phyloP scores from a whole-genome alignment of 331 rosid species.

The Stylosanthes scabra region DNA sequence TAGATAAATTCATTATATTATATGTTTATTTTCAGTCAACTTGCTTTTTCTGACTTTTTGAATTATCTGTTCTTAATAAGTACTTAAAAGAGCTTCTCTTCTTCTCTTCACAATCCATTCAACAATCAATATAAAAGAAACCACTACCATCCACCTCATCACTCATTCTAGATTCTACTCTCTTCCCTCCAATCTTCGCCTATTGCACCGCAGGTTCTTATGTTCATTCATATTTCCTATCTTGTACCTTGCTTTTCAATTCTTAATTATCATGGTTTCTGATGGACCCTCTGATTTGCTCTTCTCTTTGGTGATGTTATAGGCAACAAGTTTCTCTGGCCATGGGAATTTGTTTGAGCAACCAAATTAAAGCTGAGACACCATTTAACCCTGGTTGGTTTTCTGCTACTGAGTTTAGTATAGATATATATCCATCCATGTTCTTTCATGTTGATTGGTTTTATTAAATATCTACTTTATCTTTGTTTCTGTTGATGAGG shows the following conservation, averaged over 20 bases:
- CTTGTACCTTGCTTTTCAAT: neutral
- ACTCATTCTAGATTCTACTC: neutral
- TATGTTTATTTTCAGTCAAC: too few species aligned
- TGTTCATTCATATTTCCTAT: neutral
- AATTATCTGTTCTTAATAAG: too few species aligned
- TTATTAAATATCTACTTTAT: too few species aligned
- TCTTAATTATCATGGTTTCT: conserved; percentile 23
- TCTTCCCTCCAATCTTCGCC: conserved; percentile 18
- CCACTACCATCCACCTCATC: neutral
- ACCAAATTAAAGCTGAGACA: conserved; percentile 65
- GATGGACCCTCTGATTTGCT: conserved; percentile 12
- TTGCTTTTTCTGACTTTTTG: too few species aligned
- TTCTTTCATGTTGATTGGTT: too few species aligned
- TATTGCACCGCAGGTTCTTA: conserved; percentile 28
- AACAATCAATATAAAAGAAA: conserved; percentile 20
- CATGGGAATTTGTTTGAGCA: conserved; percentile 87
- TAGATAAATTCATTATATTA: too few species aligned
- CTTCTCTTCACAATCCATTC: too few species aligned
- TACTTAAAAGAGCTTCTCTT: too few species aligned
- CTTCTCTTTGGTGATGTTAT: conserved; percentile 39
- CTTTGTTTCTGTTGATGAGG: conserved; percentile 1
- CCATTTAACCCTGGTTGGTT: conserved; percentile 53
- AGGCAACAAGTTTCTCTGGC: conserved; percentile 42
- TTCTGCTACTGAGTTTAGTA: neutral
- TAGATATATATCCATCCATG: conserved; percentile 4